Evolutionary conservation across 768 basidiomycete species (phyloP).

Genomic region (Phylloporus sp.): DNA sequence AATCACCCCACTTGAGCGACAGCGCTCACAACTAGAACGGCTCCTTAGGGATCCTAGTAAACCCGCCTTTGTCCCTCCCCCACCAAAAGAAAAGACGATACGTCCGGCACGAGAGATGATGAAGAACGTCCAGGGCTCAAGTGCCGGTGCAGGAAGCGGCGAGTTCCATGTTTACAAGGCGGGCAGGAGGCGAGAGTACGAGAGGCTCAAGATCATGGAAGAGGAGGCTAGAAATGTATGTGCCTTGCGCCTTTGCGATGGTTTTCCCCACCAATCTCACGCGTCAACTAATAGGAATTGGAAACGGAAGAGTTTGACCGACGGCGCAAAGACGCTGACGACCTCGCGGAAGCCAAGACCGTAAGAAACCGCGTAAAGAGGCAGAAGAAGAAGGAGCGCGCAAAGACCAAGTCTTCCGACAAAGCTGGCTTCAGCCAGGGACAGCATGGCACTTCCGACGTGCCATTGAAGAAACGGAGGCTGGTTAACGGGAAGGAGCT

Average conservation of each 20-base stretch:
- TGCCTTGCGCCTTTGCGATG: background rate
- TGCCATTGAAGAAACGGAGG: constrained; percentile 72
- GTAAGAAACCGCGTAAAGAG: constrained; percentile 93
- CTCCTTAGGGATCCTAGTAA: constrained; percentile 88
- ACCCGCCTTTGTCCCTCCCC: constrained; percentile 70
- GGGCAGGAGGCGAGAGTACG: constrained; percentile 88
- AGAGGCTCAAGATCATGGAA: constrained; percentile 86
- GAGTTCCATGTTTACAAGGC: constrained; percentile 99
- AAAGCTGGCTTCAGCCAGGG: constrained; percentile 26
- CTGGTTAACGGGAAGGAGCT: constrained; percentile 76
- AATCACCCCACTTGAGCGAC: constrained; percentile 45
- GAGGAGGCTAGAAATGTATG: constrained; percentile 73
- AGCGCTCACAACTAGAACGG: constrained; percentile 70
- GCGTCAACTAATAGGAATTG: constrained; percentile 47
- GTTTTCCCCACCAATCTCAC: background rate
- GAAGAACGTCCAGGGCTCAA: constrained; percentile 98
- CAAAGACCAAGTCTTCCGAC: constrained; percentile 41
- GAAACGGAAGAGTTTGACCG: constrained; percentile 69
- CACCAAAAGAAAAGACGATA: constrained; percentile 77
- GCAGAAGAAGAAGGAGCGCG: constrained; percentile 83
- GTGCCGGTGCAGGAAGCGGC: constrained; percentile 94
- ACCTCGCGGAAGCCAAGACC: constrained; percentile 77
- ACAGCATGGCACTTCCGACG: constrained; percentile 27
- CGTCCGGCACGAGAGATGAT: constrained; percentile 90
- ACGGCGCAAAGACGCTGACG: constrained; percentile 66